Percentiles rank a stretch among this genome's conserved stretches.
Conservation (phyloP, 2,329 filamentous ascomycete species). For the Diplodia sapinea region DNA sequence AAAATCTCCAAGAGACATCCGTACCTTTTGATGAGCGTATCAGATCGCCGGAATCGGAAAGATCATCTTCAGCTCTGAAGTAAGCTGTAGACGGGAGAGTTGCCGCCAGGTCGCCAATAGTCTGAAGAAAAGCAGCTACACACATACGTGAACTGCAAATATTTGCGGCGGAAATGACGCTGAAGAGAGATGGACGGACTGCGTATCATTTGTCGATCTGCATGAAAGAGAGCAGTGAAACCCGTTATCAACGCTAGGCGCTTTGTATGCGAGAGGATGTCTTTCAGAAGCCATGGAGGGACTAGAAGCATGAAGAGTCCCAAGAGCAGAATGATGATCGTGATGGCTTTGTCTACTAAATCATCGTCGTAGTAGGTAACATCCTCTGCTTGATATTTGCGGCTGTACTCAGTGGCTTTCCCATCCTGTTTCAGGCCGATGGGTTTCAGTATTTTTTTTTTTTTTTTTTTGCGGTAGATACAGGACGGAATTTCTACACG, state of each 20-base stretch:
- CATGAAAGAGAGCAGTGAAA: constrained; percentile 10
- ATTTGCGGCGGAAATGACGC: too few species aligned
- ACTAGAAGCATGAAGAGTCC: constrained; percentile 9
- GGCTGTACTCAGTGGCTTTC: neutral
- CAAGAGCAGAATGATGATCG: neutral
- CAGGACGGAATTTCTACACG: too few species aligned
- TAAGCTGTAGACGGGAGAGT: too few species aligned
- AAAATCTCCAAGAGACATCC: too few species aligned
- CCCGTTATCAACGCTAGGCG: neutral
- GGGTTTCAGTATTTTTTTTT: too few species aligned
- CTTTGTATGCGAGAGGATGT: neutral
- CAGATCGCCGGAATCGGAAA: too few species aligned
- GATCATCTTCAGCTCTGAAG: too few species aligned
- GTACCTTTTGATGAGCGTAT: too few species aligned
- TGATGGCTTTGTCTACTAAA: neutral
- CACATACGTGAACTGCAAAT: neutral
- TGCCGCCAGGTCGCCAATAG: too few species aligned
- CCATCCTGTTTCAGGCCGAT: too few species aligned
- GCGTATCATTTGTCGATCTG: neutral
- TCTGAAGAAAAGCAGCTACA: neutral
- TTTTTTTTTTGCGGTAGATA: too few species aligned
- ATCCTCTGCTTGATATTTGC: neutral
- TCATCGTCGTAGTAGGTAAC: neutral
- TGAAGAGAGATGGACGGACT: too few species aligned
- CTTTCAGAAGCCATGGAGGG: neutral